phyloP scores from a whole-genome alignment of 495 filamentous ascomycete species.

The Jackrogersella minutella region DNA sequence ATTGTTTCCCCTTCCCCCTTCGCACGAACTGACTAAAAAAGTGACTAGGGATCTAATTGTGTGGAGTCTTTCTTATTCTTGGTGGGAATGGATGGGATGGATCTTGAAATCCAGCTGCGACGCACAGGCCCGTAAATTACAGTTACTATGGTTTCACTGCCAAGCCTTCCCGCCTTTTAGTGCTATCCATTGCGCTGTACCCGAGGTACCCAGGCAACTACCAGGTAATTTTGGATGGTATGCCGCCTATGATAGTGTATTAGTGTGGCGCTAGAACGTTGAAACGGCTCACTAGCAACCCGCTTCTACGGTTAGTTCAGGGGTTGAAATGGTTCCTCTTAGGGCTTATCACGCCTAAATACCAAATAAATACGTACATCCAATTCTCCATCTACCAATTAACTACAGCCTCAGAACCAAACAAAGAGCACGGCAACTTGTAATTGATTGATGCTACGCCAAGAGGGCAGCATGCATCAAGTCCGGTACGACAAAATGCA shows the following conservation, averaged over 20 bases:
- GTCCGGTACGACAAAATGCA: constrained; percentile 23
- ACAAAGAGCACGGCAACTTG: background rate
- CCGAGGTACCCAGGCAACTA: constrained; percentile 3
- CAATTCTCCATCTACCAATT: too few species aligned
- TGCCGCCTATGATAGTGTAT: background rate
- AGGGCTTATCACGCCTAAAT: constrained; percentile 11
- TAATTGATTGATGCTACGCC: background rate
- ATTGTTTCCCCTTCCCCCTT: constrained; percentile 42
- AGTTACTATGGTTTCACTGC: constrained; percentile 13
- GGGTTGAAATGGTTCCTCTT: constrained; percentile 19
- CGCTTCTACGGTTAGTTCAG: constrained; percentile 29
- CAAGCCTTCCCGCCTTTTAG: constrained; percentile 32
- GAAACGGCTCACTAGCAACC: constrained; percentile 18
- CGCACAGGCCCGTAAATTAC: constrained; percentile 13
- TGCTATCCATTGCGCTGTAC: constrained; percentile 4
- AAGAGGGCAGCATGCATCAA: constrained; percentile 10
- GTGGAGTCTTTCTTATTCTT: too few species aligned
- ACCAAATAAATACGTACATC: too few species aligned
- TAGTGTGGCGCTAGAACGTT: constrained; percentile 33
- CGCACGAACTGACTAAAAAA: constrained; percentile 35
- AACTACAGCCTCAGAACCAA: too few species aligned
- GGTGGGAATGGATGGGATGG: constrained; percentile 25
- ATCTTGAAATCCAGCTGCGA: constrained; percentile 26
- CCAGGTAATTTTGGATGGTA: background rate
- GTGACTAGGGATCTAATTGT: constrained; percentile 6